Evolutionary conservation across 2,329 filamentous ascomycete genomes (phyloP).

Genomic region (Fusarium coffeatum): DNA sequence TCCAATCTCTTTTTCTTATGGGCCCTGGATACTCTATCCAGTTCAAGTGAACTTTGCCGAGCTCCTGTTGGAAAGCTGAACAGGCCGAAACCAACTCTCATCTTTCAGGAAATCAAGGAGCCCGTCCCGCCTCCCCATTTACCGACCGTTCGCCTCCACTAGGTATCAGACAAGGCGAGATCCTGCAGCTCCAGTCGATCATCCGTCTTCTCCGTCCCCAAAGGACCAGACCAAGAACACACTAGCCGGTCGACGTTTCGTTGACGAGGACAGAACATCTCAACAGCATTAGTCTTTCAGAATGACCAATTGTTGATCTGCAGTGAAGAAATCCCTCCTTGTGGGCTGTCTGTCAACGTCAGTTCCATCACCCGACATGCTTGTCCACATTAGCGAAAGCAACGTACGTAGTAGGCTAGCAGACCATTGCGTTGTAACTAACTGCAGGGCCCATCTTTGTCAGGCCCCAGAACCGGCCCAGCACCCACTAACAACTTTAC

Average conservation of each 20-base stretch:
- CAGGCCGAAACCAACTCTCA: conserved; percentile 31
- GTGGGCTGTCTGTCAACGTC: conserved; percentile 39
- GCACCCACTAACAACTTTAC: conserved; percentile 31
- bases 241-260: background rate
- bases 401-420: background rate
- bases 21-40: conserved; percentile 1
- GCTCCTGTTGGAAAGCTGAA: conserved; percentile 20
- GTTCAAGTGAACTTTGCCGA: conserved; percentile 8
- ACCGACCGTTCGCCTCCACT: conserved; percentile 21
- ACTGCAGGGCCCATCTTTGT: conserved; percentile 30
- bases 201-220: conserved; percentile 36
- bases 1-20: conserved; percentile 8
- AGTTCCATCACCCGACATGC: conserved; percentile 37
- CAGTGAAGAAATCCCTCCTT: conserved; percentile 10
- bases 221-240: background rate
- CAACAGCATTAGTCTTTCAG: background rate
- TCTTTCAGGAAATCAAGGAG: conserved; percentile 4
- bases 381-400: conserved; percentile 37
- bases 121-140: conserved; percentile 19
- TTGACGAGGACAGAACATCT: background rate
- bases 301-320: conserved; percentile 5
- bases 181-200: conserved; percentile 37
- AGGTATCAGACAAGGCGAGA: conserved; percentile 23
- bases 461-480: conserved; percentile 21
- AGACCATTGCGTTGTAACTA: conserved; percentile 2